Percentiles rank a stretch among this genome's conserved stretches.
phyloP scores from a whole-genome alignment of 306 rosid genomes.

The cucumber (Cucumis sativus) region Cucumber_9930_V3 NC_026656.2:10804501-10805000 shows the following conservation, averaged over 20 bases:
- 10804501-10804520: no score
- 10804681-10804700: no score
- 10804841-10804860: background rate
- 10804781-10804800: background rate
- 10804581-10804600: no score
- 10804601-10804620: no score
- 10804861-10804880: background rate
- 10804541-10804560: no score
- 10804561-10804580: no score
- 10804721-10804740: conserved; percentile 38
- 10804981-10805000: background rate
- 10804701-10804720: background rate
- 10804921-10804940: background rate
- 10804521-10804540: background rate
- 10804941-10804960: background rate
- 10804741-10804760: conserved; percentile 30
- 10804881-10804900: background rate
- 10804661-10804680: no score
- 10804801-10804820: background rate
- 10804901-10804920: background rate
- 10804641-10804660: no score
- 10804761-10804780: conserved; percentile 36
- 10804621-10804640: no score
- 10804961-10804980: background rate
- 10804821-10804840: background rate